Base-by-base conservation (phyloP, 441 rosid genomes). In the Flueggea neowawraea region DNA sequence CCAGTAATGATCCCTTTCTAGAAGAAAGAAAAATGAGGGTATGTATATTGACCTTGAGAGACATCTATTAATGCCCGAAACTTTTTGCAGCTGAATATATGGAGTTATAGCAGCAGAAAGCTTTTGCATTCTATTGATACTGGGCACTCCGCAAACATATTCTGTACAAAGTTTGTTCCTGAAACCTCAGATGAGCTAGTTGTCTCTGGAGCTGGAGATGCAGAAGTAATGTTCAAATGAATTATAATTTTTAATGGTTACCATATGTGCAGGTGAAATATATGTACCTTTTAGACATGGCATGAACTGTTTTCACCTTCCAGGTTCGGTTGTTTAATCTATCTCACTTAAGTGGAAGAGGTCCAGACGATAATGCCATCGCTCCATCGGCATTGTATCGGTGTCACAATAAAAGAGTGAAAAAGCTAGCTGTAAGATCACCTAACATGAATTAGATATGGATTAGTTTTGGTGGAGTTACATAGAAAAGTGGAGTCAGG, bases 131-230 rank as follows among this genome's bases (percentile, higher is more conserved):
- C 97, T 72, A 76, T 92, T 66, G 98, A 92, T 55, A 82, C 95
- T 16, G 95, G 97, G 58, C 97, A 92, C 69, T 57, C 94, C 57
- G 88, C 91, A 41, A 92, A 95, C 69, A 88, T 95, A 68, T 95
- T 95, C 72, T 88, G 99, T 69, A 77, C 97, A 55, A 91, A 92
- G 75, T 92, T 95, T 76, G 78, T 95, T 69, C 99, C 99, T 71
- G 98, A 95, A 81, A 92, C 99, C 53, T 88, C 94, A 33, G 96
- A 95, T 72, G 98, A 92, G 70, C 91, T 87, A 57, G 89, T 95
- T 54, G 96, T 81, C 36, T 92, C 98, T 11, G 96, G 97, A 69
- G 98, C 99, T 72, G 99, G 94, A 64, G 99, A 95, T 85, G 95
- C 92, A 49, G 97, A 95, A 77, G 98, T 95, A 82, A 79, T 31